phyloP scores from a whole-genome alignment of 805 yeast species.

The Scheffersomyces spartinae region DNA sequence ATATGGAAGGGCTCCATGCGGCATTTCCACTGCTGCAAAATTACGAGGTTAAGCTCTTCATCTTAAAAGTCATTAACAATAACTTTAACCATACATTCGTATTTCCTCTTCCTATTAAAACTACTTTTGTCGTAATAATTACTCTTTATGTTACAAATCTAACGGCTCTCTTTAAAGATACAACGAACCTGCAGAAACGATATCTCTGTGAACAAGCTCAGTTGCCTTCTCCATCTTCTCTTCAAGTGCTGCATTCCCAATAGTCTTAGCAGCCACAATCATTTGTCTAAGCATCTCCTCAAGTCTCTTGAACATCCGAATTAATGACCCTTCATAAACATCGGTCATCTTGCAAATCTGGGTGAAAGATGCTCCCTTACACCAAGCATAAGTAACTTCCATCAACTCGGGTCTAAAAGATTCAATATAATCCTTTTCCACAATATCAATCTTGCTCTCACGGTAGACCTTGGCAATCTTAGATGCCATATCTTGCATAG shows the following conservation, averaged over 20 bases:
- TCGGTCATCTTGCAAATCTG: constrained; percentile 98
- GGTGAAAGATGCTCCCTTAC: constrained; percentile 90
- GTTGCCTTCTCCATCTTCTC: constrained; percentile 81
- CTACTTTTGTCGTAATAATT: no score
- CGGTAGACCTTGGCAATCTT: constrained; percentile 81
- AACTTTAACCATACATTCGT: no score
- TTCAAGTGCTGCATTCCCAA: constrained; percentile 64
- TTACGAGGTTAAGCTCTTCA: no score
- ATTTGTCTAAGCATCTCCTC: constrained; percentile 90
- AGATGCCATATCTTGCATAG: constrained; percentile 82
- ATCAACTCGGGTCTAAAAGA: constrained; percentile 85
- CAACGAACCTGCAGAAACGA: constrained; percentile 92
- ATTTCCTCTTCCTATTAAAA: no score
- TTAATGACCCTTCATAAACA: constrained; percentile 93
- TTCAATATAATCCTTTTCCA: constrained; percentile 88
- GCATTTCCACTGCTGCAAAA: no score
- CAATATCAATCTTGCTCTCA: constrained; percentile 83
- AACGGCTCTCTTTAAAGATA: no score
- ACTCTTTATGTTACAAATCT: no score
- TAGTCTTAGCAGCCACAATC: constrained; percentile 84
- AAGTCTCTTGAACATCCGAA: constrained; percentile 86
- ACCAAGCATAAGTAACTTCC: constrained; percentile 97
- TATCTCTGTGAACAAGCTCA: constrained; percentile 85
- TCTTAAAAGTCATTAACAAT: no score
- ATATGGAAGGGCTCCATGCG: no score